Evolutionary conservation across 2,329 filamentous ascomycete genomes (phyloP).

Genomic region (Cryphonectria nitschkei): DNA sequence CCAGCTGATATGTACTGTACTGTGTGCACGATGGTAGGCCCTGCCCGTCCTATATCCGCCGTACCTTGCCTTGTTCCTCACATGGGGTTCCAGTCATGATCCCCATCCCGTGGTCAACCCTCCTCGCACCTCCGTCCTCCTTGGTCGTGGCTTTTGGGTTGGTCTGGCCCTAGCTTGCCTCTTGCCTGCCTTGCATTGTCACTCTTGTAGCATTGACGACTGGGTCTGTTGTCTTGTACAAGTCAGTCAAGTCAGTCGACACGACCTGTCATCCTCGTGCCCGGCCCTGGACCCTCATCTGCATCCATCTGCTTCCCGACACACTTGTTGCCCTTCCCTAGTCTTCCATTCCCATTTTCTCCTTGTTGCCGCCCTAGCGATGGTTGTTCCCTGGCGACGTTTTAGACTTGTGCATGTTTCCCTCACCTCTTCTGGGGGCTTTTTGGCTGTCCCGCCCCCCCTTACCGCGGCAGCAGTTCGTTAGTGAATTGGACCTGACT

Average conservation of each 20-base stretch:
- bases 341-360: background rate
- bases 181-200: constrained; percentile 2
- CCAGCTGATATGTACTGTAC: constrained; percentile 6
- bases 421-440: background rate
- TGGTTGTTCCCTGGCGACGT: background rate
- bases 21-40: background rate
- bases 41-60: background rate
- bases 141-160: constrained; percentile 20
- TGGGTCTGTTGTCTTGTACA: background rate
- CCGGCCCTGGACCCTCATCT: background rate
- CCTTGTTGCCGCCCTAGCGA: background rate
- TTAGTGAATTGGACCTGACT: constrained; percentile 6
- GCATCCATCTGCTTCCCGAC: background rate
- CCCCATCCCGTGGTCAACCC: background rate
- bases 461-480: background rate
- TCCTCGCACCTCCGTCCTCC: background rate
- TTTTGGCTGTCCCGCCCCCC: background rate
- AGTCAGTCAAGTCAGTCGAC: background rate
- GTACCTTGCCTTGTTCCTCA: background rate
- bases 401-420: constrained; percentile 1
- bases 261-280: constrained; percentile 5
- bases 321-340: background rate
- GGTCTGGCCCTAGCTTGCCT: background rate
- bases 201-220: background rate
- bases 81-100: constrained; percentile 2